Percentiles rank a stretch among this genome's conserved stretches.
phyloP scores from a whole-genome alignment of 768 basidiomycete species.

The Suillus paluster region DNA sequence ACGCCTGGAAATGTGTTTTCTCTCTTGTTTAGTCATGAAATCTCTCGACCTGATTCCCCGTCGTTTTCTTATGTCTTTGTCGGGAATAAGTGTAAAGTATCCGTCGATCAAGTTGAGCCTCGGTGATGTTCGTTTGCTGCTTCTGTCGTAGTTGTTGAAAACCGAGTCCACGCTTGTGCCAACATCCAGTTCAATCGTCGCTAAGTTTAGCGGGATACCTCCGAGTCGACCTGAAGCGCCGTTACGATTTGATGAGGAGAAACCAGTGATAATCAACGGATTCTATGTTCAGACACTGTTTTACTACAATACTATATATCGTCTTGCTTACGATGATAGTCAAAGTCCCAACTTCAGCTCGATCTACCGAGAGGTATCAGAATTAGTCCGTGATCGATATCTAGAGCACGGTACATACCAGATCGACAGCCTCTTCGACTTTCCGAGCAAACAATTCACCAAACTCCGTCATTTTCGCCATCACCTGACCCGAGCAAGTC shows the following conservation, averaged over 20 bases:
- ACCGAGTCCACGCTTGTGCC: no score
- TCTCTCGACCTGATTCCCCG: not conserved
- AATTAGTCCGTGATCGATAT: not conserved
- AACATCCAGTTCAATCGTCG: no score
- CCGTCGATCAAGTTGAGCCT: not conserved
- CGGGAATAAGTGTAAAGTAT: not conserved
- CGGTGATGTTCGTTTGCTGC: not conserved
- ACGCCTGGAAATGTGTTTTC: not conserved
- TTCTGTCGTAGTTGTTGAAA: no score
- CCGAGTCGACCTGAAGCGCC: no score
- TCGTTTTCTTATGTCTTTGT: not conserved
- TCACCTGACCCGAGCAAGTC: conserved; percentile 5
- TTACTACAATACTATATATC: not conserved
- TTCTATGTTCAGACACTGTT: no score
- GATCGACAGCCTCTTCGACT: conserved; percentile 16
- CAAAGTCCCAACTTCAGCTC: conserved; percentile 13
- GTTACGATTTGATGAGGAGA: no score
- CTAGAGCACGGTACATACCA: conserved; percentile 10
- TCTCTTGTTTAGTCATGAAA: not conserved
- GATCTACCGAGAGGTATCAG: conserved; percentile 9
- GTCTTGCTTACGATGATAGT: no score
- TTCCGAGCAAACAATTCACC: conserved; percentile 12
- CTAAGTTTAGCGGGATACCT: no score
- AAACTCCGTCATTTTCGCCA: conserved; percentile 20
- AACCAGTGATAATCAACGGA: no score